Evolutionary conservation across 1,139 yeast species (phyloP).

Genomic region (Diutina rugosa): DNA sequence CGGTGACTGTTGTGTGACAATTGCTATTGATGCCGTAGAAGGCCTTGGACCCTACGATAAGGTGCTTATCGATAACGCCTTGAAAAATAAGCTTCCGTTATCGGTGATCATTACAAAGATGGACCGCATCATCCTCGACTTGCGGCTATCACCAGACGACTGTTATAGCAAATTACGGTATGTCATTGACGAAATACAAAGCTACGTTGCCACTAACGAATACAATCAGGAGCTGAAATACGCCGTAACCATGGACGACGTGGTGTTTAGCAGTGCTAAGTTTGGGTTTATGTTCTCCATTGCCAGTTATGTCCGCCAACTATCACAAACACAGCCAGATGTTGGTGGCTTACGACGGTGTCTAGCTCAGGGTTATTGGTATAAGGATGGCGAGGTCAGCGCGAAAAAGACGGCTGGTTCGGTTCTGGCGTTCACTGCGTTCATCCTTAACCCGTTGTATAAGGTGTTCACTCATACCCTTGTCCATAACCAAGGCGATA

Average conservation of each 20-base stretch:
- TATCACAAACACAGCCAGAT: constrained; percentile 19
- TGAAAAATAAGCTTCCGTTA: constrained; percentile 36
- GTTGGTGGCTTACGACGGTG: constrained; percentile 10
- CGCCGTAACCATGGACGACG: constrained; percentile 57
- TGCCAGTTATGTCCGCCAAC: constrained; percentile 41
- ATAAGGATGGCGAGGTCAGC: constrained; percentile 31
- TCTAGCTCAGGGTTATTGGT: constrained; percentile 72
- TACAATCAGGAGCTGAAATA: constrained; percentile 15
- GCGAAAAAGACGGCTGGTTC: constrained; percentile 9
- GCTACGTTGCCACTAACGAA: constrained; percentile 24
- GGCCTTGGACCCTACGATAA: constrained; percentile 53
- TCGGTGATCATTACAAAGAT: constrained; percentile 65
- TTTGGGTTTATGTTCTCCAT: constrained; percentile 55
- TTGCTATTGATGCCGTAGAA: constrained; percentile 78
- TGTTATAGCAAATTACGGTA: constrained; percentile 56
- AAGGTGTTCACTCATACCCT: constrained; percentile 55
- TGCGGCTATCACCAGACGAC: constrained; percentile 63
- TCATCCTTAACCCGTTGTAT: constrained; percentile 62
- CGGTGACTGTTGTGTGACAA: constrained; percentile 50
- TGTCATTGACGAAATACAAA: constrained; percentile 53
- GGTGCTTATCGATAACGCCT: constrained; percentile 33
- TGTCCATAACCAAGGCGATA: constrained; percentile 34
- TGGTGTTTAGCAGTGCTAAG: constrained; percentile 60
- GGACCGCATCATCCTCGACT: constrained; percentile 70
- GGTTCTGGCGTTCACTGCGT: not conserved